phyloP scores from a whole-genome alignment of 2,329 filamentous ascomycete genomes.

The Orbilia brochopaga region DNA sequence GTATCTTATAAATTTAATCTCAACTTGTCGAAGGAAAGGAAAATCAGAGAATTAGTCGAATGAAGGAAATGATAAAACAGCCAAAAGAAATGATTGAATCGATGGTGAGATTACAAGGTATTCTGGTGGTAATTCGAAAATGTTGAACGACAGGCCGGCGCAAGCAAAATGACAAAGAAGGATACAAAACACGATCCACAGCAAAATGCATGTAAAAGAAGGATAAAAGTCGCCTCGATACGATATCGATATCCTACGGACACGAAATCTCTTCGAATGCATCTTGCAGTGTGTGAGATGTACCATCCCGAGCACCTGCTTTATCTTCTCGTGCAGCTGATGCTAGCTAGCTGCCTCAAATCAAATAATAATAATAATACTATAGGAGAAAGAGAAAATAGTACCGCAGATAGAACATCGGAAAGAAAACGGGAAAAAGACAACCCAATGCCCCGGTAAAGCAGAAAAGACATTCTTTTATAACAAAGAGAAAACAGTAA shows the following conservation, averaged over 20 bases:
- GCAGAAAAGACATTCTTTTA: not conserved
- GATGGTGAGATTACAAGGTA: not conserved
- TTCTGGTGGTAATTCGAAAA: no score
- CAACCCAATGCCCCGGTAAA: constrained; percentile 3
- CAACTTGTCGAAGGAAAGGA: not conserved
- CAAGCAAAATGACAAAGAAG: no score
- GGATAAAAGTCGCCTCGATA: no score
- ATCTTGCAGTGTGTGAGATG: no score
- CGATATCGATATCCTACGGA: no score
- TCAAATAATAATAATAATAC: not conserved
- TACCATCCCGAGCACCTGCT: not conserved
- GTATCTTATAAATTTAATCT: constrained; percentile 11
- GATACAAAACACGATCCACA: no score
- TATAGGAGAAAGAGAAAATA: not conserved
- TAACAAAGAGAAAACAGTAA: not conserved
- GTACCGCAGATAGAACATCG: not conserved
- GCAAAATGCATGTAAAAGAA: no score
- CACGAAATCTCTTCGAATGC: no score
- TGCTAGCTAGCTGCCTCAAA: not conserved
- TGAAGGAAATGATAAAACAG: not conserved
- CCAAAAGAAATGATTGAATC: not conserved
- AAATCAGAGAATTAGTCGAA: not conserved
- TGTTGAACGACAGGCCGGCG: no score
- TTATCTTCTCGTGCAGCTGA: not conserved
- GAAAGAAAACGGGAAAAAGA: not conserved